A percentile compares a stretch with the other conserved stretches of the same genome.
Conservation (phyloP, 768 basidiomycete species). For the Termitomyces sp. region DNA sequence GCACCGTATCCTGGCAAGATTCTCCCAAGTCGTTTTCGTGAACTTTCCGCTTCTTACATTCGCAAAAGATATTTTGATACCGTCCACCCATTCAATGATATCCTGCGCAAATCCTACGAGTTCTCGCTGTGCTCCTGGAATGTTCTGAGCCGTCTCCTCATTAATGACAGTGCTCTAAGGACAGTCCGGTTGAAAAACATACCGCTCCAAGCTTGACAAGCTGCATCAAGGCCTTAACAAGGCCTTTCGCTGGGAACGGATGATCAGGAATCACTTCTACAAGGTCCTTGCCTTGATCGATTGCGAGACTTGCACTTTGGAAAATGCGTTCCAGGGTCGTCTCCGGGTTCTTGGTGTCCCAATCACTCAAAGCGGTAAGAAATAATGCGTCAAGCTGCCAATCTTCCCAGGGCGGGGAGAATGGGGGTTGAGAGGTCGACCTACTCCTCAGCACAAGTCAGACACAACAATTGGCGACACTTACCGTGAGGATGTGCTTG, state of each 20-base stretch:
- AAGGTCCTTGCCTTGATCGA: slow-evolving; percentile 3
- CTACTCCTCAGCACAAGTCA: not conserved
- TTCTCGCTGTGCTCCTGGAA: slow-evolving; percentile 1
- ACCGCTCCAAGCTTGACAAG: slow-evolving; percentile 11
- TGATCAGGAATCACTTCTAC: slow-evolving; percentile 2
- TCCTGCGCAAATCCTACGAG: slow-evolving; percentile 10
- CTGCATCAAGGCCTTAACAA: slow-evolving; percentile 1
- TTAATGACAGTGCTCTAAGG: too few relatives aligned
- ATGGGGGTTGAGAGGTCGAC: not conserved
- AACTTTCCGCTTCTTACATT: slow-evolving; percentile 1
- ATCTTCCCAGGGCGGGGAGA: not conserved
- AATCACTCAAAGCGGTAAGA: slow-evolving; percentile 5
- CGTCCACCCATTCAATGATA: slow-evolving; percentile 10
- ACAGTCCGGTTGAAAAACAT: not conserved
- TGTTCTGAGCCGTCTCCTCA: not conserved
- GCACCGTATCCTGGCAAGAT: slow-evolving; percentile 13
- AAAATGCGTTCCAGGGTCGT: slow-evolving; percentile 6
- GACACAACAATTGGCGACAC: not conserved
- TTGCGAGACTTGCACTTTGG: not conserved
- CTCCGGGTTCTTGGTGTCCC: slow-evolving; percentile 6
- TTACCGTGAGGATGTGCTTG: not conserved
- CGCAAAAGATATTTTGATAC: slow-evolving; percentile 6
- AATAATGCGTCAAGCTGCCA: slow-evolving; percentile 11
- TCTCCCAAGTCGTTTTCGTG: slow-evolving; percentile 8
- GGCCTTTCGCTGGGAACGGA: slow-evolving; percentile 12